Evolutionary conservation across 352 stramenopile genomes (phyloP).

Genomic region (Phytophthora pinifolia): DNA sequence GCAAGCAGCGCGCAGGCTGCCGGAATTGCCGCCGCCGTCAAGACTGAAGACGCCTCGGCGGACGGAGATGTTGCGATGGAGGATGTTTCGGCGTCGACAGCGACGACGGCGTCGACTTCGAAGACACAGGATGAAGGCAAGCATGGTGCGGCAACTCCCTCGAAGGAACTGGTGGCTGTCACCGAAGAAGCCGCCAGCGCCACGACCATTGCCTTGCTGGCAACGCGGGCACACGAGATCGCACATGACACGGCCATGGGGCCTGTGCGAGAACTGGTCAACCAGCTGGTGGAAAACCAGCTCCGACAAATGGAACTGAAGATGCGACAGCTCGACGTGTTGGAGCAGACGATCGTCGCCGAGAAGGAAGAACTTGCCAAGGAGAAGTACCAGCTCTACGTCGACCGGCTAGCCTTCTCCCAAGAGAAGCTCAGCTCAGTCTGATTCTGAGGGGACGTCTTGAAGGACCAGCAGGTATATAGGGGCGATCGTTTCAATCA

Average conservation of each 20-base stretch:
- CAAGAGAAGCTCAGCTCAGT: conserved; percentile 60
- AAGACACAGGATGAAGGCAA: no score
- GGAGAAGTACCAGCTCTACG: conserved; percentile 73
- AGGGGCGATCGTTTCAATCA: conserved; percentile 4
- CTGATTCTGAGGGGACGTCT: no score
- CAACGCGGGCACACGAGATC: conserved; percentile 48
- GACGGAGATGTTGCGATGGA: conserved; percentile 58
- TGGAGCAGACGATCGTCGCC: conserved; percentile 53
- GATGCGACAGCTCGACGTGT: conserved; percentile 63
- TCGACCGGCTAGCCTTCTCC: conserved; percentile 63
- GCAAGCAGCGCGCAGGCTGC: conserved; percentile 36
- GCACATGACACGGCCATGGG: conserved; percentile 43
- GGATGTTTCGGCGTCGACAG: conserved; percentile 14
- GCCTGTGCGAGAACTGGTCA: conserved; percentile 52
- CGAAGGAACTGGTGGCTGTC: conserved; percentile 63
- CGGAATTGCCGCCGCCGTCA: conserved; percentile 42
- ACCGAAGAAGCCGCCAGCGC: conserved; percentile 62
- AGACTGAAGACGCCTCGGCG: conserved; percentile 28
- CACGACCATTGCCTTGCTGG: conserved; percentile 61
- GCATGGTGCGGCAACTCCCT: no score
- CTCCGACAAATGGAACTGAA: conserved; percentile 80
- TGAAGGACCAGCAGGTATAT: no score
- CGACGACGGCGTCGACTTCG: no score
- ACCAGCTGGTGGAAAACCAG: conserved; percentile 66
- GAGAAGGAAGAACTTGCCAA: conserved; percentile 64